Conservation (phyloP, 345 rosid genomes). For the Sonneratia caseolaris region DNA sequence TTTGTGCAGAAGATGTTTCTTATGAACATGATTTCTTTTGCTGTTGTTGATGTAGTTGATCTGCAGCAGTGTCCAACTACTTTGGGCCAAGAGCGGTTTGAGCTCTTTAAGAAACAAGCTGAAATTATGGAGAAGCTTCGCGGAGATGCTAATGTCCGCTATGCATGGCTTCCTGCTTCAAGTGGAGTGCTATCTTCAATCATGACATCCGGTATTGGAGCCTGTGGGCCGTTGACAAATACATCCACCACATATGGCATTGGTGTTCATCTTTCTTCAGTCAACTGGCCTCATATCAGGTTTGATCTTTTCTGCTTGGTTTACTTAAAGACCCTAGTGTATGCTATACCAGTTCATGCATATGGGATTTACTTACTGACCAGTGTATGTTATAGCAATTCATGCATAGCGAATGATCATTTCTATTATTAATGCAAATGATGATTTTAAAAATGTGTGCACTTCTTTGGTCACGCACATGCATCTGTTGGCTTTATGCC, state of each 20-base stretch:
- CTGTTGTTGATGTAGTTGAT: slow-evolving; percentile 38
- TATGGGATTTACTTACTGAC: too few species aligned
- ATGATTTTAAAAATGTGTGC: too few species aligned
- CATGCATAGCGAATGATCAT: too few species aligned
- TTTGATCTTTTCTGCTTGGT: slow-evolving; percentile 10
- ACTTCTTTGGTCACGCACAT: too few species aligned
- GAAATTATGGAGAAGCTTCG: slow-evolving; percentile 55
- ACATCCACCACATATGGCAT: slow-evolving; percentile 49
- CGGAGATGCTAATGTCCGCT: slow-evolving; percentile 68
- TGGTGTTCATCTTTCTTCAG: slow-evolving; percentile 72
- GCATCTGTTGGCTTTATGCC: too few species aligned
- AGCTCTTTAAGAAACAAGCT: slow-evolving; percentile 68
- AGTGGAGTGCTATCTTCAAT: slow-evolving; percentile 34
- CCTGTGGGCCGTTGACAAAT: slow-evolving; percentile 39
- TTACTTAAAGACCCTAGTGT: background rate
- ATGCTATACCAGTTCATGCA: too few species aligned
- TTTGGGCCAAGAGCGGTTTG: slow-evolving; percentile 36
- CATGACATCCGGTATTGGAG: slow-evolving; percentile 54
- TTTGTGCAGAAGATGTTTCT: slow-evolving; percentile 42
- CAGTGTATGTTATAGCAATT: too few species aligned
- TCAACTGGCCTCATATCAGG: slow-evolving; percentile 53
- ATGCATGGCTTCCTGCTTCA: slow-evolving; percentile 86
- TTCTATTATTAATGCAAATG: too few species aligned
- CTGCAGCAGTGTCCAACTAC: slow-evolving; percentile 34
- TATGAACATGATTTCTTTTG: slow-evolving; percentile 32